Evolutionary conservation across 2,329 filamentous ascomycete species (phyloP), one percentile per base, ranked within the genome.

Genomic region (Xylariaceae sp.): DNA sequence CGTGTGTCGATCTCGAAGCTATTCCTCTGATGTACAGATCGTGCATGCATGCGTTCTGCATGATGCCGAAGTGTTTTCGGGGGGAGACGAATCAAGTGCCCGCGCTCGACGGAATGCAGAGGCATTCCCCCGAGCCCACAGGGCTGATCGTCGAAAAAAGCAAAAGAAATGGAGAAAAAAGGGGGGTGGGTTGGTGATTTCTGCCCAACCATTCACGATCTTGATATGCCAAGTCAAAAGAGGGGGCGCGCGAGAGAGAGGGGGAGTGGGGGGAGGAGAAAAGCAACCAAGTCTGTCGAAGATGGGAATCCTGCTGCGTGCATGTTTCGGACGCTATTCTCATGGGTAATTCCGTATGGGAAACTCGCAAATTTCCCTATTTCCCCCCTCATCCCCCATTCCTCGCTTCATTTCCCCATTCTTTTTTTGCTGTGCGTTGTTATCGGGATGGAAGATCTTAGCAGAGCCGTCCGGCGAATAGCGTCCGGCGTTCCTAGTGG

Each of bases 141-240:
- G 53, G 59, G 61, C 61, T 63, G 58, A 56, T 58, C 49, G 35
- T 45, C 48, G 17, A 56, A 58, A 58, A 61, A 18, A 51, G 61
- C 56, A 61, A 15, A 30, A 30, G 5, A 23, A 23, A 23, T n/a
- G n/a, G n/a, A n/a, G n/a, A 30, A 5, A 30, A 30, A 30, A 2
- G 23, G 23, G 23, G 23, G 23, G 23, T 23, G 49, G 47, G 17
- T 35, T 49, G 11, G 11, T 18, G 47, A 39, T 47, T 18, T 48
- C 15, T 58, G 10, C 18, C 34, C 51, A 34, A 41, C 35, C 39
- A 55, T 51, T 51, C 39, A 52, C 30, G 35, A 53, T 15, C 15
- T 48, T 18, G 23, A 30, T 30, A 30, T 30, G 17, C 17, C 17
- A 18, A 18, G 6, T 17, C 8, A 17, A 9, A 18, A 6, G 13